A percentile compares a stretch with the other conserved stretches of the same genome.
phyloP scores from a whole-genome alignment of 805 yeast genomes.

The Ascoidea tarda region DNA sequence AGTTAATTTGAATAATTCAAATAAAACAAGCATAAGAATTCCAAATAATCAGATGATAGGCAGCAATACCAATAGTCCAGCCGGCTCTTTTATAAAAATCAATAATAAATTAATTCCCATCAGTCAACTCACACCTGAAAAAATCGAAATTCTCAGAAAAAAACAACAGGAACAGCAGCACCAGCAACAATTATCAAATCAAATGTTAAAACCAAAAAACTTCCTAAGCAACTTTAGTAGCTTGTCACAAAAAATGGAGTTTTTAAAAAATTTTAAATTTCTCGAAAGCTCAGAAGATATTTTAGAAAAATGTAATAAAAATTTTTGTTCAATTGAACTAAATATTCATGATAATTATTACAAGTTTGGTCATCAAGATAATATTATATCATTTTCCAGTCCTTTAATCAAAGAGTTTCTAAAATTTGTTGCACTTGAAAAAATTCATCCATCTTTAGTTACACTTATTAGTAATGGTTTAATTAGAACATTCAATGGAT shows the following conservation, averaged over 20 bases:
- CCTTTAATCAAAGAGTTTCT: conserved; percentile 70
- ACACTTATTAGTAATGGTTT: conserved; percentile 85
- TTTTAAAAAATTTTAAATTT: no score
- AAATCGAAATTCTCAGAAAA: no score
- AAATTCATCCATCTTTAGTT: conserved; percentile 78
- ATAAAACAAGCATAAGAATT: background rate
- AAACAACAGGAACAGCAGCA: background rate
- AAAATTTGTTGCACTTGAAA: conserved; percentile 64
- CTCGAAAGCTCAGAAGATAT: conserved; percentile 31
- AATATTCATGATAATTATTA: conserved; percentile 89
- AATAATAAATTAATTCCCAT: background rate
- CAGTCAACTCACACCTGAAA: background rate
- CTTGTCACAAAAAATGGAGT: no score
- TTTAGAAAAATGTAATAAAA: conserved; percentile 59
- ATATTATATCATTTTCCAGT: conserved; percentile 68
- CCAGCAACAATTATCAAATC: no score
- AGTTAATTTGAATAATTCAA: background rate
- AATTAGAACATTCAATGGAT: conserved; percentile 77
- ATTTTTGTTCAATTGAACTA: conserved; percentile 72
- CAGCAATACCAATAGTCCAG: background rate
- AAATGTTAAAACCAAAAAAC: no score
- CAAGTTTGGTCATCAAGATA: conserved; percentile 83
- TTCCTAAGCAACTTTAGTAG: no score
- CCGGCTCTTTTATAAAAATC: no score
- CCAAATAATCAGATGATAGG: background rate